Conservation (phyloP, 2,329 filamentous ascomycete genomes). For the Annulohypoxylon truncatum region DNA sequence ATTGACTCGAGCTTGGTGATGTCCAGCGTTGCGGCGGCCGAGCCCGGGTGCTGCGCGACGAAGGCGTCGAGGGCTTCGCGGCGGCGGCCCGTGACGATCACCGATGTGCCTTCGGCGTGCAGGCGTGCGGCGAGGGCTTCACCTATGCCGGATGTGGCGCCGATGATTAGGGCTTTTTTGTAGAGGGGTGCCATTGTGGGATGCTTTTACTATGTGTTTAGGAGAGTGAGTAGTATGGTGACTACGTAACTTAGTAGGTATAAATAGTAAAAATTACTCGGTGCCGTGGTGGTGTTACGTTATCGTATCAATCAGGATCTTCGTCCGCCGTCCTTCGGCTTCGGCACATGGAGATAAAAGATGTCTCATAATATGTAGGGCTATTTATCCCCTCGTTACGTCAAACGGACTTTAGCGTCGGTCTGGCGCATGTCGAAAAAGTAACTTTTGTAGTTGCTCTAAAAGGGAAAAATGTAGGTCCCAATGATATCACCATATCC, state of each 20-base stretch:
- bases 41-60: constrained; percentile 52
- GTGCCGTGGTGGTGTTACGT: too few relatives aligned
- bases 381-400: background rate
- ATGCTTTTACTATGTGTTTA: too few relatives aligned
- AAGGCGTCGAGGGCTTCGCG: constrained; percentile 60
- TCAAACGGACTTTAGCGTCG: background rate
- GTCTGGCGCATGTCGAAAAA: background rate
- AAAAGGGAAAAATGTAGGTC: background rate
- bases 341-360: constrained; percentile 25
- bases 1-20: constrained; percentile 56
- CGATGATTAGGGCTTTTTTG: constrained; percentile 62
- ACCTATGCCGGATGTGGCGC: constrained; percentile 64
- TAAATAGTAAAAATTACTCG: constrained; percentile 1
- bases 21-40: constrained; percentile 52
- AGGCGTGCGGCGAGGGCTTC: constrained; percentile 54
- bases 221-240: too few relatives aligned
- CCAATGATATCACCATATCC: background rate
- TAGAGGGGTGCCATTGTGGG: constrained; percentile 60
- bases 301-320: too few relatives aligned
- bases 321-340: too few relatives aligned
- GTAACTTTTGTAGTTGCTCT: background rate
- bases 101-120: constrained; percentile 54
- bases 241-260: too few relatives aligned
- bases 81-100: constrained; percentile 61
- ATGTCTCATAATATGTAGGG: background rate